Evolutionary conservation across 2,329 filamentous ascomycete species (phyloP).

Genomic region (Colletotrichum noveboracense): DNA sequence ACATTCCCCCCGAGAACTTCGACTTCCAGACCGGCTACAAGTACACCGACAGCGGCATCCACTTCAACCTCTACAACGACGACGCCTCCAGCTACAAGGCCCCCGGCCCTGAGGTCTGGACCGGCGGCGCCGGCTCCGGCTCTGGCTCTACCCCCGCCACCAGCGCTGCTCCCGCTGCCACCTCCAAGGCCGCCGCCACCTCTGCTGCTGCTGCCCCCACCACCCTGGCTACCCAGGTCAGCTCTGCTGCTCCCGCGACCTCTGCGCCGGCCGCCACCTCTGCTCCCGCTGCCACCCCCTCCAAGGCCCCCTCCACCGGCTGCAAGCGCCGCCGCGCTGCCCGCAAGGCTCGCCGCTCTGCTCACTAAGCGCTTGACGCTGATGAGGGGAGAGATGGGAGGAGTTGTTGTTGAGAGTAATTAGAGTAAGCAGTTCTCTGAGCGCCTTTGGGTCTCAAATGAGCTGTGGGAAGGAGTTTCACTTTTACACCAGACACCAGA

Average conservation of each 20-base stretch:
- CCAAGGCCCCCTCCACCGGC: conserved; percentile 4
- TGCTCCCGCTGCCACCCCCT: conserved; percentile 25
- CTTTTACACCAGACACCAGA: conserved; percentile 13
- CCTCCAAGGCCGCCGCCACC: background rate
- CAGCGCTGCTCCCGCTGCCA: background rate
- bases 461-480: background rate
- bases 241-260: conserved; percentile 4
- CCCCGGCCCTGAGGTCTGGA: conserved; percentile 39
- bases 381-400: background rate
- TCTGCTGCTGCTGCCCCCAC: background rate
- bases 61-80: conserved; percentile 61
- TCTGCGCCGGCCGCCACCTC: conserved; percentile 4
- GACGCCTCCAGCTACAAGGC: conserved; percentile 33
- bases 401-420: background rate
- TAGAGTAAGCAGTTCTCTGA: background rate
- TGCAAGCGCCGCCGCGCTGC: conserved; percentile 20
- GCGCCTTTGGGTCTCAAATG: background rate
- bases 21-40: conserved; percentile 61
- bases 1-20: conserved; percentile 45
- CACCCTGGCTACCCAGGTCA: background rate
- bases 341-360: conserved; percentile 20
- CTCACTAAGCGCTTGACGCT: conserved; percentile 1
- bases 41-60: conserved; percentile 60
- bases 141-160: conserved; percentile 5
- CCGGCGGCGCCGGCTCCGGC: conserved; percentile 24